Base-by-base conservation (phyloP, 1,284 basidiomycete species). In the Fomitopsis betulina region DNA sequence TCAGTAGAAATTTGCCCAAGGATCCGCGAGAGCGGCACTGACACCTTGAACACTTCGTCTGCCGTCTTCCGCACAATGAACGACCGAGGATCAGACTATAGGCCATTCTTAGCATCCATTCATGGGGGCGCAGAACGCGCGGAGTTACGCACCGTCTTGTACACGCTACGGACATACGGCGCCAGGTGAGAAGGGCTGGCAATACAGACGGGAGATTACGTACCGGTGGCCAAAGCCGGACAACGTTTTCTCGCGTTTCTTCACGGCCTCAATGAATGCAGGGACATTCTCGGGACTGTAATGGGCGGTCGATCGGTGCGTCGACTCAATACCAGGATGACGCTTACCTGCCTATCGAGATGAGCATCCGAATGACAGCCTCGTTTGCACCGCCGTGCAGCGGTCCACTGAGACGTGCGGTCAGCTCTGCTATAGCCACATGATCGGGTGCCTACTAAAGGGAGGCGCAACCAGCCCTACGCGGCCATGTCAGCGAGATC, bases 351-450 rank as follows among this genome's bases (percentile, higher is more conserved):
- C 91, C 93, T 61, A 95, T 93, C 1, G 89, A 86, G 49, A 93
- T 81, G 50, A 95, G 76, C 93, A 95, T 94, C 17, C 92, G 84
- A 68, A 95, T 93, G 60, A 94, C 93, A 12, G 91, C 91, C 72
- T 93, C 91, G 64, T 93, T 93, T 5, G 91, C 92, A 59, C 91
- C 91, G 63, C 88, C 89, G 68, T 93, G 90, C 25, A 93, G 73
- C 7, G 93, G 93, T 6, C 93, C 93, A 67, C 88, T 91, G 63
- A 27, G 27, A 13, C 15, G 32, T 3, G 25, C 21, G 6, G 49
- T 51, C 25, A 51, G 33, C 19, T 23, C 49, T 5, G 30, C 35
- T 37, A 12, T 13, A 35, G 25, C 30, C n/a, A 42, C 7, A 13
- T 21, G 37, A 15, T 37, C 35, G 0, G 52, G 5, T 9, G 78